A percentile compares a stretch with the other conserved stretches of the same genome.
Evolutionary conservation across 208 protist genomes (phyloP).

Genomic region (Paratrypanosoma confusum): DNA sequence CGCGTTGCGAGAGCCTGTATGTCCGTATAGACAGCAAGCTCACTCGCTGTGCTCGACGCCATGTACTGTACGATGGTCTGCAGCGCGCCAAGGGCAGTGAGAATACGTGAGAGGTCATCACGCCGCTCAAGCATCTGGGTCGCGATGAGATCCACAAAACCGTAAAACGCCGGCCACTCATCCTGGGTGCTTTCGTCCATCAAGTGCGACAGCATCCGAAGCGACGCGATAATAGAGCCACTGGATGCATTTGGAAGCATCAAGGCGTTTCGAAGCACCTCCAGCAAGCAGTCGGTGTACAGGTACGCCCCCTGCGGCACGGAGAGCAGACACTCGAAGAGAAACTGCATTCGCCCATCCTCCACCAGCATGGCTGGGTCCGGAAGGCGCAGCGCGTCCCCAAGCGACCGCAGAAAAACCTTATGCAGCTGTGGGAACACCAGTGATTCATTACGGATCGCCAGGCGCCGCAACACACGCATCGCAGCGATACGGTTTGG

Average conservation of each 20-base stretch:
- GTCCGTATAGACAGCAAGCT: conserved; percentile 5
- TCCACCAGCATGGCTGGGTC: conserved; percentile 5
- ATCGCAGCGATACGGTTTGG: conserved; percentile 48
- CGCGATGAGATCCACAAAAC: conserved; percentile 49
- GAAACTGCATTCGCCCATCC: conserved; percentile 14
- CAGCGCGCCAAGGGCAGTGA: conserved; percentile 37
- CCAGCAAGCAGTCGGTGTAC: conserved; percentile 27
- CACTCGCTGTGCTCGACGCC: too few relatives aligned
- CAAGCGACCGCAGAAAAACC: conserved; percentile 37
- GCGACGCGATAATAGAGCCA: conserved; percentile 35
- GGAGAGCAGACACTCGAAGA: conserved; percentile 23
- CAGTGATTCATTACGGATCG: conserved; percentile 28
- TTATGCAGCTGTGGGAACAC: conserved; percentile 65
- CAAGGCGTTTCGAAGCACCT: conserved; percentile 24
- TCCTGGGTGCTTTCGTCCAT: conserved; percentile 55
- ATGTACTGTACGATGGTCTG: conserved; percentile 57
- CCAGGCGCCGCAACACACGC: conserved; percentile 47
- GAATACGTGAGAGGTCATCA: conserved; percentile 38
- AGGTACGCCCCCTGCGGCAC: conserved; percentile 27
- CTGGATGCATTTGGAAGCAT: conserved; percentile 17
- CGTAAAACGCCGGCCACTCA: conserved; percentile 43
- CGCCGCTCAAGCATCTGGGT: conserved; percentile 44
- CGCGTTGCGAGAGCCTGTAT: conserved; percentile 29
- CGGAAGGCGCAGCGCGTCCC: too few relatives aligned
- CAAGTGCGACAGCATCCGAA: conserved; percentile 52